Conservation (phyloP, 1,284 basidiomycete species). For the Rhodotorula sp. region DNA sequence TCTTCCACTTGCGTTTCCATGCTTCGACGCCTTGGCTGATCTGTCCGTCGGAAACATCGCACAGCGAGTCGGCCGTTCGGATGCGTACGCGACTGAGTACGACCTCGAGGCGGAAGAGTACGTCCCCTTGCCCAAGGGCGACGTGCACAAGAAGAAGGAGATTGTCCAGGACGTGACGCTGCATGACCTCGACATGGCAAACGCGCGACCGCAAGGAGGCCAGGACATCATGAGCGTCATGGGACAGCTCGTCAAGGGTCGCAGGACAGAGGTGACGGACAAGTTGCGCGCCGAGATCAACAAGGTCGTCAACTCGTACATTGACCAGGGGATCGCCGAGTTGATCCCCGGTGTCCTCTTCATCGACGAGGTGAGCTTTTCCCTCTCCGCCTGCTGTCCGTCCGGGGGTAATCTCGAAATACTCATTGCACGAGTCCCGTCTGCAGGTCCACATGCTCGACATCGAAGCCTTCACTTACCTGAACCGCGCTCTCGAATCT, state of each 20-base stretch:
- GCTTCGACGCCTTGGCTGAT: neutral
- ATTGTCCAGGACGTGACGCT: constrained; percentile 96
- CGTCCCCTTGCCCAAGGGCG: constrained; percentile 94
- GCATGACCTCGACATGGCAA: constrained; percentile 94
- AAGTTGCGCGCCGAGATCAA: constrained; percentile 95
- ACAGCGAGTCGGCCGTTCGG: constrained; percentile 90
- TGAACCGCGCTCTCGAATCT: constrained; percentile 92
- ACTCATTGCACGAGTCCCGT: neutral
- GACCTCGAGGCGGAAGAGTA: constrained; percentile 98
- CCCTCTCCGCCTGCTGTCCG: neutral
- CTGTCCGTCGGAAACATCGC: neutral
- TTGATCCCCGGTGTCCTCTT: constrained; percentile 97
- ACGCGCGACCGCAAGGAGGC: constrained; percentile 82
- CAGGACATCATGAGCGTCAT: constrained; percentile 99
- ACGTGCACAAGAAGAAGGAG: constrained; percentile 96
- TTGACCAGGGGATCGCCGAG: constrained; percentile 97
- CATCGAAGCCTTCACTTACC: constrained; percentile 98
- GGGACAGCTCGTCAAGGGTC: constrained; percentile 92
- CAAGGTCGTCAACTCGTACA: constrained; percentile 96
- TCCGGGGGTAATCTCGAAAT: neutral
- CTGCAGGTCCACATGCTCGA: constrained; percentile 96
- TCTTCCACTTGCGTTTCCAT: constrained; percentile 1
- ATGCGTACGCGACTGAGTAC: constrained; percentile 97
- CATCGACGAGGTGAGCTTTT: constrained; percentile 81
- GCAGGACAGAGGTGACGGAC: constrained; percentile 94